These are phyloP conservation scores for Kluyveromyces wickerhamii DNA, from an alignment of 805 yeast genomes.

Conservation along the genomic window DNA sequence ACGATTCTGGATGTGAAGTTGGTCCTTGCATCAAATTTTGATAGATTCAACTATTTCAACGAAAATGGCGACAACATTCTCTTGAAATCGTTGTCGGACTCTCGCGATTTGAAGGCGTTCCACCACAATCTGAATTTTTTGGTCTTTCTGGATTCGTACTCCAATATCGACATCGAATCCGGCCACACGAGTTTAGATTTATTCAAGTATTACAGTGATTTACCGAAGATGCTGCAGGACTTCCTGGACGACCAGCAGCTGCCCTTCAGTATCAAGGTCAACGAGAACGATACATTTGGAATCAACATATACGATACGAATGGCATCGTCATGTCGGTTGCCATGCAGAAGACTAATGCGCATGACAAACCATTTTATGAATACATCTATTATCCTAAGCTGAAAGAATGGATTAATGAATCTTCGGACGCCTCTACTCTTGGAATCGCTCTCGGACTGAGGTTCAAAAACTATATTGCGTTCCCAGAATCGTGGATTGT, in stretches of 20 bases:
- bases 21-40: slow-evolving; percentile 31
- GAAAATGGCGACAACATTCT: slow-evolving; percentile 22
- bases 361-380: slow-evolving; percentile 22
- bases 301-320: slow-evolving; percentile 16
- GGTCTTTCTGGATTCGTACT: slow-evolving; percentile 25
- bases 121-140: slow-evolving; percentile 28
- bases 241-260: slow-evolving; percentile 15
- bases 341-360: slow-evolving; percentile 19
- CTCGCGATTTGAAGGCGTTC: slow-evolving; percentile 24
- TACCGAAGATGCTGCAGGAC: slow-evolving; percentile 17
- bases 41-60: slow-evolving; percentile 28
- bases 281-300: slow-evolving; percentile 25
- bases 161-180: slow-evolving; percentile 24
- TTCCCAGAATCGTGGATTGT: slow-evolving; percentile 23
- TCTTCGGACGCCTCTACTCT: slow-evolving; percentile 19
- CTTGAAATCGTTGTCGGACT: slow-evolving; percentile 23
- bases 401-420: slow-evolving; percentile 24
- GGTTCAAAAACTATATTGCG: slow-evolving; percentile 11
- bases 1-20: slow-evolving; percentile 29
- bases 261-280: slow-evolving; percentile 16
- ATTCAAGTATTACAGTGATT: slow-evolving; percentile 27
- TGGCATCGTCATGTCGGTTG: slow-evolving; percentile 17
- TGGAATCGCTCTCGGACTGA: slow-evolving; percentile 24
- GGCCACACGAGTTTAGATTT: slow-evolving; percentile 20
- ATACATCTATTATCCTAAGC: slow-evolving; percentile 17